These are phyloP conservation scores for Solanum pinnatisectum DNA, from an alignment of 257 asterid species.

Conservation along the genomic window DNA sequence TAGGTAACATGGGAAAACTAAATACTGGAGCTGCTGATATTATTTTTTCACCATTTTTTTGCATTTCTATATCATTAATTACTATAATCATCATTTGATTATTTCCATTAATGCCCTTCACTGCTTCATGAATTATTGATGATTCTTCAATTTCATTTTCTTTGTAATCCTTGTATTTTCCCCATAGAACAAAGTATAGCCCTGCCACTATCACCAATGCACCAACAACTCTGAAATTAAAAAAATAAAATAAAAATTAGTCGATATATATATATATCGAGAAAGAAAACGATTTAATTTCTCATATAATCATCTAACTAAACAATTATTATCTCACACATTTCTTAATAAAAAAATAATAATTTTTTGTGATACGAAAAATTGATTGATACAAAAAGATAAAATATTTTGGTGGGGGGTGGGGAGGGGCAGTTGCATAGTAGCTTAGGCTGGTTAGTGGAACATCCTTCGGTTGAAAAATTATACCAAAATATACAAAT, in stretches of 20 bases:
- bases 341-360: no score
- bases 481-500: no score
- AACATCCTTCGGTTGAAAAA: accelerated
- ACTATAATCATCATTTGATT: neutral
- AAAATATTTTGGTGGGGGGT: neutral
- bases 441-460: neutral
- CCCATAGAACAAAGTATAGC: conserved; percentile 48
- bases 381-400: neutral
- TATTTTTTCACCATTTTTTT: neutral
- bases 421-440: neutral
- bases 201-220: conserved; percentile 46
- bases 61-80: conserved; percentile 31
- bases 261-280: neutral
- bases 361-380: no score
- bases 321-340: neutral
- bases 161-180: conserved; percentile 45
- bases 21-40: conserved; percentile 14
- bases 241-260: neutral
- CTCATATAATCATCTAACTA: neutral
- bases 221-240: conserved; percentile 26
- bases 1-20: conserved; percentile 34
- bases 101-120: conserved; percentile 20
- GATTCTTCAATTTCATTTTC: conserved; percentile 26
- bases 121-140: conserved; percentile 22
- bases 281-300: neutral